These are phyloP conservation scores for Oryza glaberrima DNA, from an alignment of 176 grass and related monocot species.

Conservation along the genomic window DNA sequence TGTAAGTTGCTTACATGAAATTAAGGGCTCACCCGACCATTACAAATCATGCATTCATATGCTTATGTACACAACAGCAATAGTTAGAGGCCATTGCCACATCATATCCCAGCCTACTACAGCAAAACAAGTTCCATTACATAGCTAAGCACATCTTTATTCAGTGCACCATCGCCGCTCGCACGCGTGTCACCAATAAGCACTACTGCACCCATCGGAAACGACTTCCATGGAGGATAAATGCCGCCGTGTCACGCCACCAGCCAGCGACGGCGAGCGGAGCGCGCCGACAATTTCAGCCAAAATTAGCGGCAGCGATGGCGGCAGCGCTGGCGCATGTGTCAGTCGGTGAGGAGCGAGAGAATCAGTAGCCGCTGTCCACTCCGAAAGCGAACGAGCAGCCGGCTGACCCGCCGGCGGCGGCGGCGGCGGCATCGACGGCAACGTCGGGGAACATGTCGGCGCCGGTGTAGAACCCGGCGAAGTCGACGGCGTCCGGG, in stretches of 20 bases:
- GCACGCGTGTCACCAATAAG: neutral
- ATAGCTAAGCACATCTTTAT: neutral
- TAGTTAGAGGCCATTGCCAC: neutral
- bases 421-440: conserved; percentile 30
- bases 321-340: neutral
- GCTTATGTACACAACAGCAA: neutral
- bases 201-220: neutral
- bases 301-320: neutral
- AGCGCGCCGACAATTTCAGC: neutral
- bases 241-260: neutral
- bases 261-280: neutral
- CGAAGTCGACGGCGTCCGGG: conserved; percentile 38
- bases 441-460: neutral
- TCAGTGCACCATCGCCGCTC: neutral
- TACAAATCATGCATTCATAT: neutral
- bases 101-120: neutral
- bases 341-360: neutral
- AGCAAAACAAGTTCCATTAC: neutral
- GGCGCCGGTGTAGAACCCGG: conserved; percentile 44
- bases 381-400: conserved; percentile 47
- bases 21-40: neutral
- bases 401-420: neutral
- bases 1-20: too few relatives aligned
- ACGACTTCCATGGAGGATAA: neutral
- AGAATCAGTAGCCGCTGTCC: conserved; percentile 46